phyloP scores from a whole-genome alignment of 2,329 filamentous ascomycete genomes.

The Septoria linicola region DNA sequence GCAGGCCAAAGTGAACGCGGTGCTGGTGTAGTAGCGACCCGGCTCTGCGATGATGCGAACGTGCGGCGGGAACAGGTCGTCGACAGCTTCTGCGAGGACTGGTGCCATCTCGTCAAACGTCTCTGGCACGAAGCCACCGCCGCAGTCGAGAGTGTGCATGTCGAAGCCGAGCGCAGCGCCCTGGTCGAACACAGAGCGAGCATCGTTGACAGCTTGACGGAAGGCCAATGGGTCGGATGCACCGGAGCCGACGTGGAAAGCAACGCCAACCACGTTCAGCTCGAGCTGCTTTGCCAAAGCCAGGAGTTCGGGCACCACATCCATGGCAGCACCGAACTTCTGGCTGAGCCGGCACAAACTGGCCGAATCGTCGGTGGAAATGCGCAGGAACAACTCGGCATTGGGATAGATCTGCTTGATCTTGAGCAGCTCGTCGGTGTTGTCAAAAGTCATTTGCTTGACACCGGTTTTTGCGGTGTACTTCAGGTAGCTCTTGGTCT shows the following conservation, averaged over 20 bases:
- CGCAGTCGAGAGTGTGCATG: slow-evolving; percentile 87
- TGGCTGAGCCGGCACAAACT: slow-evolving; percentile 92
- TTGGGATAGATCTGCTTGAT: slow-evolving; percentile 87
- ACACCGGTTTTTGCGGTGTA: slow-evolving; percentile 82
- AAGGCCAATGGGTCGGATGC: slow-evolving; percentile 92
- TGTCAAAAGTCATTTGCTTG: slow-evolving; percentile 99
- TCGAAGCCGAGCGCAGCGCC: slow-evolving; percentile 72
- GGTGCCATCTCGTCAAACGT: slow-evolving; percentile 88
- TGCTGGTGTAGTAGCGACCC: slow-evolving; percentile 91
- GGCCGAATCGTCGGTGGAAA: slow-evolving; percentile 92
- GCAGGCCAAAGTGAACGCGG: slow-evolving; percentile 90
- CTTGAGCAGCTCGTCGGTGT: slow-evolving; percentile 96
- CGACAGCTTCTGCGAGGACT: slow-evolving; percentile 74
- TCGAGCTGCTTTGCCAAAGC: slow-evolving; percentile 75
- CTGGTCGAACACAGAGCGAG: slow-evolving; percentile 83
- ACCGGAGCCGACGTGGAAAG: slow-evolving; percentile 96
- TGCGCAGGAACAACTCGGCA: slow-evolving; percentile 89
- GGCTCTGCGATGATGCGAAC: slow-evolving; percentile 93
- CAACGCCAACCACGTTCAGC: slow-evolving; percentile 90
- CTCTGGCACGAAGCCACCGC: slow-evolving; percentile 87
- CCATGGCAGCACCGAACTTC: slow-evolving; percentile 93
- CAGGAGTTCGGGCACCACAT: slow-evolving; percentile 74
- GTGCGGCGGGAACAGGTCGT: slow-evolving; percentile 80
- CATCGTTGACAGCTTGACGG: slow-evolving; percentile 85
- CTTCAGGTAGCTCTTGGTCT: slow-evolving; percentile 96